Percentiles rank a stretch among this genome's conserved stretches.
Evolutionary conservation across 2,329 filamentous ascomycete species (phyloP).

Genomic region (Pochonia chlamydosporia): DNA sequence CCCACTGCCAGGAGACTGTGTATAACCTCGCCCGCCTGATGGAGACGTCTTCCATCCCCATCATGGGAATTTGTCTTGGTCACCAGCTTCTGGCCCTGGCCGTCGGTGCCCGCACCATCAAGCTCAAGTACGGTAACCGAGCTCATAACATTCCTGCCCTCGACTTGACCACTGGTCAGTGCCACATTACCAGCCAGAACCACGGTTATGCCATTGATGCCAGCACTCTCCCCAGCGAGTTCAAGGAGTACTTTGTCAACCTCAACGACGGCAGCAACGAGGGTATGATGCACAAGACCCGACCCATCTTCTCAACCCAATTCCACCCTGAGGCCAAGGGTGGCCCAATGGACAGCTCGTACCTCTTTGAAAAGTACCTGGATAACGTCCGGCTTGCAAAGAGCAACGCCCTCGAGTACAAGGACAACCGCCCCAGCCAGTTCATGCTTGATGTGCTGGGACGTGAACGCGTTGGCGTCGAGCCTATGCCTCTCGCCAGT

Average conservation of each 20-base stretch:
- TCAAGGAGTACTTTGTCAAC: constrained; percentile 98
- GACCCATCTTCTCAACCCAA: constrained; percentile 96
- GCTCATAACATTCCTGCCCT: constrained; percentile 97
- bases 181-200: constrained; percentile 98
- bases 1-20: constrained; percentile 90
- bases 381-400: constrained; percentile 88
- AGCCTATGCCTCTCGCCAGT: constrained; percentile 52
- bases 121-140: constrained; percentile 98
- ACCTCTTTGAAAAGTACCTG: constrained; percentile 94
- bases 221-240: constrained; percentile 73
- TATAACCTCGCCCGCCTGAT: constrained; percentile 89
- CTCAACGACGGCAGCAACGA: constrained; percentile 97
- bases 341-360: constrained; percentile 90
- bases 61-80: constrained; percentile 97
- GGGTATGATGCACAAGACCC: constrained; percentile 91
- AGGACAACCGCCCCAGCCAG: constrained; percentile 82
- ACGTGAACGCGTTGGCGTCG: constrained; percentile 91
- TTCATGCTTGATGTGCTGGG: constrained; percentile 85
- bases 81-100: constrained; percentile 94
- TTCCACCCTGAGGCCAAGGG: constrained; percentile 99
- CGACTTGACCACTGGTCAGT: constrained; percentile 90
- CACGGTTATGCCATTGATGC: constrained; percentile 95
- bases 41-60: constrained; percentile 81
- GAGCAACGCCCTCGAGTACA: constrained; percentile 69
- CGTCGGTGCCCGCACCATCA: constrained; percentile 82